Evolutionary conservation across 805 yeast genomes (phyloP), one percentile per base, ranked within the genome.

Genomic region (Candida krabiensis): DNA sequence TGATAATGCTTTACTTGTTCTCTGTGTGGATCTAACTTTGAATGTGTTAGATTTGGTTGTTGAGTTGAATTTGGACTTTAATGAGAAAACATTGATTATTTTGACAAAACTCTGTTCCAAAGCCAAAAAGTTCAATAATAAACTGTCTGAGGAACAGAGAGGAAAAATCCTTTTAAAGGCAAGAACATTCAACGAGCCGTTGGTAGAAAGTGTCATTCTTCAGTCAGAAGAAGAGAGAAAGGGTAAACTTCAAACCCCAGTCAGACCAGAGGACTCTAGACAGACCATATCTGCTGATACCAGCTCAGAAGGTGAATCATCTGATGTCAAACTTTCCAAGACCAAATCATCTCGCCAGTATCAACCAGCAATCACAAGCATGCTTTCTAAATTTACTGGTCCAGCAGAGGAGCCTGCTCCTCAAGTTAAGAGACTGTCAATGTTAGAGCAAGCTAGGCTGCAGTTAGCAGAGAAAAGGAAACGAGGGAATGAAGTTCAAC

Each of bases 21-120:
- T 87, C 1, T 87, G 96, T 67, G 90, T 86, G 5, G 71, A 73
- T 17, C 66, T 88, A 32, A 83, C 86, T 4, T 73, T 80, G 35
- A 72, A 75, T 29, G 79, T 87, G 0, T 68, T 88, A 31, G 85
- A 80, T 47, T 60, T 85, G 30, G 86, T 89, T 0, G 60, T 64
- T 21, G 81, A 77, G 28, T 56, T 67, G 28, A 76, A 73, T 17
- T 64, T 80, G 27, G 55, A 71, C 9, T 68, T 83, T 19, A 69
- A 83, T 15, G 81, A 79, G 27, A 70, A 68, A 3, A 67, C 67
- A 1, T 67, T 86, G 32, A 69, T 82, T 9, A 71, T 71, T 16
- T 59, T 75, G 30, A 80, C 83, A 0, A 77, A 73, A 40, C 78
- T 80, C 52, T 89, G 84, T 26, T 68, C 79, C 2, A 79, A 74